Percentiles rank a stretch among this genome's conserved stretches.
Evolutionary conservation across 805 yeast species (phyloP).

Genomic region (Candida pseudofarinosa): DNA sequence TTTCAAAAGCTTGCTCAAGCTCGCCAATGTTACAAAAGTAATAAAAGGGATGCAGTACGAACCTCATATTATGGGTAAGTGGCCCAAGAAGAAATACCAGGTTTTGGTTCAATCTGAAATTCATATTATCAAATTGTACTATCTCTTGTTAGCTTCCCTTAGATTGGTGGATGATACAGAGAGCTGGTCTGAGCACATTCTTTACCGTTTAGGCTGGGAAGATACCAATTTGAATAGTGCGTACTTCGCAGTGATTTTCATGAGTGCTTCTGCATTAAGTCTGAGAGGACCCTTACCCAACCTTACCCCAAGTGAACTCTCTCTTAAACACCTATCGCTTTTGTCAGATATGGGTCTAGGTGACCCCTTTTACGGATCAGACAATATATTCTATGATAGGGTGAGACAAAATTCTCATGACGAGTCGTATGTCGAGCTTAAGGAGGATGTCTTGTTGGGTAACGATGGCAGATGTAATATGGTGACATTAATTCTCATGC

Average conservation of each 20-base stretch:
- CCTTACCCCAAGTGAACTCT: slow-evolving; percentile 26
- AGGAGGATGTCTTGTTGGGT: slow-evolving; percentile 15
- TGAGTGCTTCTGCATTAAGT: slow-evolving; percentile 26
- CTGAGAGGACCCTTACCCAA: slow-evolving; percentile 25
- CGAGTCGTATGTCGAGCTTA: not conserved
- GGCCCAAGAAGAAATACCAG: slow-evolving; percentile 27
- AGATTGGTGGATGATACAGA: slow-evolving; percentile 24
- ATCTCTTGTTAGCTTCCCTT: slow-evolving; percentile 17
- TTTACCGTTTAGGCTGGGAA: slow-evolving; percentile 28
- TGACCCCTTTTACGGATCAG: slow-evolving; percentile 4
- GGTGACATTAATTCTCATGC: slow-evolving; percentile 24
- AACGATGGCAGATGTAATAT: slow-evolving; percentile 27
- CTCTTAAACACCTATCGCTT: slow-evolving; percentile 25
- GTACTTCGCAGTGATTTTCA: slow-evolving; percentile 24
- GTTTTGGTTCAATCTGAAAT: slow-evolving; percentile 17
- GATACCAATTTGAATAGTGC: slow-evolving; percentile 23
- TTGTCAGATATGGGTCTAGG: slow-evolving; percentile 7
- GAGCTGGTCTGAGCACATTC: slow-evolving; percentile 23
- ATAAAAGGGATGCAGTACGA: slow-evolving; percentile 27
- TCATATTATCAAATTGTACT: slow-evolving; percentile 25
- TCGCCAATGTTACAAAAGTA: slow-evolving; percentile 17
- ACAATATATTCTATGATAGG: slow-evolving; percentile 1
- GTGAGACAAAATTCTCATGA: not conserved
- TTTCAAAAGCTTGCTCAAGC: slow-evolving; percentile 15
- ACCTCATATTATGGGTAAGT: slow-evolving; percentile 24